Conservation (phyloP, 106 monocot species). For the Allium fistulosum region DNA sequence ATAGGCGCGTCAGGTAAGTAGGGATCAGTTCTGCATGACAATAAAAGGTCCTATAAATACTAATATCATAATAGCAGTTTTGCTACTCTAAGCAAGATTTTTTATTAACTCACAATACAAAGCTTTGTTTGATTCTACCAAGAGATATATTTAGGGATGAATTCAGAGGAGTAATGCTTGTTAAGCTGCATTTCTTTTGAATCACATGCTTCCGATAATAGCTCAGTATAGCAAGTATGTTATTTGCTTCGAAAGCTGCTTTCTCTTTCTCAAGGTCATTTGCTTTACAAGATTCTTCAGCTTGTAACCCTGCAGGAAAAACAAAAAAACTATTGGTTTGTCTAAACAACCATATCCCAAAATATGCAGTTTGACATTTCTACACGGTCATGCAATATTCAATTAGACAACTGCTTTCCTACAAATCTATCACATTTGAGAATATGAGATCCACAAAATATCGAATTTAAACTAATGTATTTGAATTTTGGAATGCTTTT, state of each 20-base stretch:
- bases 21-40: conserved; percentile 70
- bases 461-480: neutral
- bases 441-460: neutral
- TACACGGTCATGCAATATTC: neutral
- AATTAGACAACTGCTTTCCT: neutral
- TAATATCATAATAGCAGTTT: neutral
- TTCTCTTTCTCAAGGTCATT: conserved; percentile 68
- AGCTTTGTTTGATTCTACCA: conserved; percentile 99
- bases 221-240: conserved; percentile 50
- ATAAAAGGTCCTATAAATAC: conserved; percentile 4
- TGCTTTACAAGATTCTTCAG: conserved; percentile 54
- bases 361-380: neutral
- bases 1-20: conserved; percentile 84
- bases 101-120: conserved; percentile 96
- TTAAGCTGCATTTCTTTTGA: conserved; percentile 38
- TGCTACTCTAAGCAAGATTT: no score
- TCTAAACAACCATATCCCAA: neutral
- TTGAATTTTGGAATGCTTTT: neutral
- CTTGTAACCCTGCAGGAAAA: conserved; percentile 40
- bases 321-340: neutral
- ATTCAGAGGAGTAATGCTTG: conserved; percentile 31
- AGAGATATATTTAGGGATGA: conserved; percentile 75
- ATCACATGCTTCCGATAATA: conserved; percentile 63
- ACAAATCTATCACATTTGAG: neutral
- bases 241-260: conserved; percentile 43